Percentiles rank a stretch among this genome's conserved stretches.
Evolutionary conservation across 805 yeast species (phyloP).

Genomic region (Sugiyamaella smithiae): DNA sequence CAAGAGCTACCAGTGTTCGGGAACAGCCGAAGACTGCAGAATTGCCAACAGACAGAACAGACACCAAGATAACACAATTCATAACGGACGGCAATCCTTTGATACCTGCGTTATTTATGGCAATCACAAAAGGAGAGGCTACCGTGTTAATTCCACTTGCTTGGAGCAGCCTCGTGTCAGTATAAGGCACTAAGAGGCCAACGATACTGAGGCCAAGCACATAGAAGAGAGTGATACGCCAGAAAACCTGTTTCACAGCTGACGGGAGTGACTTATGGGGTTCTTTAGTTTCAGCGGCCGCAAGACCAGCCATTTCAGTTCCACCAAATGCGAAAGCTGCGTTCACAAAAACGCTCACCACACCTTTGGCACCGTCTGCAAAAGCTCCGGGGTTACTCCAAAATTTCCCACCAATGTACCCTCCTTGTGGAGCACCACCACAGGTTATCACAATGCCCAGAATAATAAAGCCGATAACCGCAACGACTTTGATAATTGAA

Average conservation of each 20-base stretch:
- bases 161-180: constrained; percentile 42
- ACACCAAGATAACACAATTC: constrained; percentile 64
- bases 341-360: constrained; percentile 60
- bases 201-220: constrained; percentile 49
- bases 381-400: constrained; percentile 70
- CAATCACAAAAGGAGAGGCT: constrained; percentile 78
- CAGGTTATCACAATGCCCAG: constrained; percentile 51
- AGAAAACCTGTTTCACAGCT: constrained; percentile 70
- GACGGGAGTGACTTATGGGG: constrained; percentile 61
- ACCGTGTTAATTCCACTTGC: constrained; percentile 45
- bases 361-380: constrained; percentile 59
- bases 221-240: constrained; percentile 68
- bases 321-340: constrained; percentile 69
- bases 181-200: constrained; percentile 64
- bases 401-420: constrained; percentile 50
- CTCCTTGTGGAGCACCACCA: constrained; percentile 57
- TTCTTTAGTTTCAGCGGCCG: constrained; percentile 65
- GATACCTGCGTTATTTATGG: constrained; percentile 62
- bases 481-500: constrained; percentile 51
- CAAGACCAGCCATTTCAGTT: constrained; percentile 61
- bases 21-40: constrained; percentile 69
- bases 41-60: constrained; percentile 70
- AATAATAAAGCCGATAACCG: constrained; percentile 56
- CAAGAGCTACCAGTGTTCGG: constrained; percentile 60
- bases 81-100: constrained; percentile 61